Conservation (phyloP, 768 basidiomycete genomes). For the Suillus luteus region DNA sequence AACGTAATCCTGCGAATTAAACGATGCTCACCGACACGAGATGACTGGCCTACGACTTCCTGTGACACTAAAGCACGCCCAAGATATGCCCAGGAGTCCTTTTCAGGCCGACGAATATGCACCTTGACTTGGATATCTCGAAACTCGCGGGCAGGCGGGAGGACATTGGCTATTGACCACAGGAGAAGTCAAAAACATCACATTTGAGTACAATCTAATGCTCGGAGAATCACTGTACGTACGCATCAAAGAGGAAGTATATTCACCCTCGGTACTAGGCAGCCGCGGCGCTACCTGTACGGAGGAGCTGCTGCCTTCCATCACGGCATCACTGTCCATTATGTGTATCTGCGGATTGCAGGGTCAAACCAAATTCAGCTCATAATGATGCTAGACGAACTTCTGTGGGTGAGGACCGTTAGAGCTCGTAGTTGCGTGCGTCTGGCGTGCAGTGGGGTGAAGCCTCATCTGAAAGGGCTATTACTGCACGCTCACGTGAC, state of each 20-base stretch:
- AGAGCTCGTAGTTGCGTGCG: conserved; percentile 2
- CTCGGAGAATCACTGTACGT: conserved; percentile 3
- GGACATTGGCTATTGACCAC: conserved; percentile 6
- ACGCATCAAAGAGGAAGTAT: conserved; percentile 6
- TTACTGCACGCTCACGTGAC: background rate
- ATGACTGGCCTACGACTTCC: conserved; percentile 73
- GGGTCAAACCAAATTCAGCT: background rate
- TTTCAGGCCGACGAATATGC: conserved; percentile 77
- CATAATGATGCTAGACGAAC: background rate
- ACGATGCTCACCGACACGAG: conserved; percentile 68
- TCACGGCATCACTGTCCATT: conserved; percentile 37
- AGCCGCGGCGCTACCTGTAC: conserved; percentile 18
- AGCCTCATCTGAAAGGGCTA: background rate
- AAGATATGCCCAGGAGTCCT: conserved; percentile 80
- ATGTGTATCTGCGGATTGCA: conserved; percentile 30
- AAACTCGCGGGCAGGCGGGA: conserved; percentile 51
- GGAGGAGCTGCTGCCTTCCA: conserved; percentile 25
- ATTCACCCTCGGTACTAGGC: conserved; percentile 6
- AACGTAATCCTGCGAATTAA: conserved; percentile 6
- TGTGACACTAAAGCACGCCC: conserved; percentile 78
- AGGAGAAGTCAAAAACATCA: conserved; percentile 6
- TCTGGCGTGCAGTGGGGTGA: conserved; percentile 5
- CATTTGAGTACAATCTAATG: conserved; percentile 2
- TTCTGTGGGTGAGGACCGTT: background rate
- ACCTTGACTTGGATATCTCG: conserved; percentile 84